Percentiles rank a stretch among this genome's conserved stretches.
Evolutionary conservation across 768 basidiomycete genomes (phyloP).

Genomic region (Pleurotus giganteus): DNA sequence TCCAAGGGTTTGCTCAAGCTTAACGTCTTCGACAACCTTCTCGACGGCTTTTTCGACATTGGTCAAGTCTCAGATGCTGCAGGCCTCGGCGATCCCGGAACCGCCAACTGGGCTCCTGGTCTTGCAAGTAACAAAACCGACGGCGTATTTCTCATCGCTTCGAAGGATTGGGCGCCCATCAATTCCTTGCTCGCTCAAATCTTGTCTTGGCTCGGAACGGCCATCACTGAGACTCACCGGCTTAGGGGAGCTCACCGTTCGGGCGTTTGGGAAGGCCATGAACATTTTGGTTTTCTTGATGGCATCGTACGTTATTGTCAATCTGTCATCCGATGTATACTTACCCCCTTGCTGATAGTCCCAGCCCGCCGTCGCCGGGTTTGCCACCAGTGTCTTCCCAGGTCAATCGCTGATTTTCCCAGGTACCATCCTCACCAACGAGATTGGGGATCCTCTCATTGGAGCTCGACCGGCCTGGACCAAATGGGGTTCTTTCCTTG

Average conservation of each 20-base stretch:
- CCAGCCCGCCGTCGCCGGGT: constrained; percentile 15
- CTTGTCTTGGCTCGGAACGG: constrained; percentile 6
- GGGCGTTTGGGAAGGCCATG: constrained; percentile 18
- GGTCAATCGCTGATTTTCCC: constrained; percentile 14
- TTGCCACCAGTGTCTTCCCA: constrained; percentile 16
- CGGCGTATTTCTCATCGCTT: constrained; percentile 19
- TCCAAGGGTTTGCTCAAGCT: constrained; percentile 15
- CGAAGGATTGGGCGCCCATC: constrained; percentile 13
- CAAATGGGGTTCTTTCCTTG: constrained; percentile 31
- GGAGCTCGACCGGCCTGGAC: constrained; percentile 18
- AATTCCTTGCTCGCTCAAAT: constrained; percentile 9
- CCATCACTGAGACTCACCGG: constrained; percentile 14
- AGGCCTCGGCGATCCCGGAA: constrained; percentile 13
- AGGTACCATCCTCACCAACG: constrained; percentile 14
- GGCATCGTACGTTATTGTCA: constrained; percentile 12
- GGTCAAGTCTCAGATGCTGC: constrained; percentile 14
- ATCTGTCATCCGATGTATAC: neutral
- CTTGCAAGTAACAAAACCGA: constrained; percentile 15
- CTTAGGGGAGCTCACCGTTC: constrained; percentile 21
- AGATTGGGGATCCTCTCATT: constrained; percentile 21
- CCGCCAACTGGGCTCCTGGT: constrained; percentile 14
- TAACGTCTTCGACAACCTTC: constrained; percentile 12
- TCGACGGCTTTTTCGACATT: constrained; percentile 11
- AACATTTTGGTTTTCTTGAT: constrained; percentile 27
- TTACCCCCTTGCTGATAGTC: neutral